These are phyloP conservation scores for Aspergillus pseudonomiae DNA, from an alignment of 2,329 filamentous ascomycete species.

Conservation along the genomic window DNA sequence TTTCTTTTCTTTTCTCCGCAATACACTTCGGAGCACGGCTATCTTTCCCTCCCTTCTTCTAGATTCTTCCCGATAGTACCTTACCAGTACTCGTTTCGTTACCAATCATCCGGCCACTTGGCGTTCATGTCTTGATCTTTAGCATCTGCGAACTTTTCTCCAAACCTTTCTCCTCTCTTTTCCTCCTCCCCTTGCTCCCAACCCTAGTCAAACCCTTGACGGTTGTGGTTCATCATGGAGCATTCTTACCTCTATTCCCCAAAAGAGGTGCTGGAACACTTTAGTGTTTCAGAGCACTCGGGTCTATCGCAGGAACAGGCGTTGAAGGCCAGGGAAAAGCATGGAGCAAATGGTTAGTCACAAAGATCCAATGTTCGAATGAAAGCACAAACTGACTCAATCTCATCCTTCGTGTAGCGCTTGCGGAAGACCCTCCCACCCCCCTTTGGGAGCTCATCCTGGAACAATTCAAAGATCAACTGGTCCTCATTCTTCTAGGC, in stretches of 20 bases:
- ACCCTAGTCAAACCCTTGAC: not conserved
- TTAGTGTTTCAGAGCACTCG: constrained; percentile 53
- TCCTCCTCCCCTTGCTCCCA: constrained; percentile 15
- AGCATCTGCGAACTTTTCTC: constrained; percentile 6
- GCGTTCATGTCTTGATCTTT: constrained; percentile 27
- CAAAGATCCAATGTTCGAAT: not conserved
- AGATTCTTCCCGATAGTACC: constrained; percentile 24
- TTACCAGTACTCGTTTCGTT: constrained; percentile 13
- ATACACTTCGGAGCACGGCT: not conserved
- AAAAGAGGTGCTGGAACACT: constrained; percentile 55
- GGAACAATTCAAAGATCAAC: constrained; percentile 98
- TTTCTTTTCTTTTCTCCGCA: constrained; percentile 1
- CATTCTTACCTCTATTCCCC: constrained; percentile 55
- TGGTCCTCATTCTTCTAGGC: constrained; percentile 90
- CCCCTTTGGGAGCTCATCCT: constrained; percentile 95
- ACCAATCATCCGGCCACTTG: constrained; percentile 28
- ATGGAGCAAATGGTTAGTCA: constrained; percentile 59
- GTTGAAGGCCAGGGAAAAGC: constrained; percentile 46
- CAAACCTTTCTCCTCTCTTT: constrained; percentile 14
- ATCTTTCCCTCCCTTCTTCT: constrained; percentile 21
- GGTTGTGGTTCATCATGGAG: constrained; percentile 49
- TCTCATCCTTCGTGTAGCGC: constrained; percentile 51
- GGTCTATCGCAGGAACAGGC: constrained; percentile 57
- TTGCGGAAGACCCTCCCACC: constrained; percentile 89
- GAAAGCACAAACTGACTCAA: constrained; percentile 1